phyloP scores from a whole-genome alignment of 176 grass and related monocot species.

The Oryza meyeriana region DNA sequence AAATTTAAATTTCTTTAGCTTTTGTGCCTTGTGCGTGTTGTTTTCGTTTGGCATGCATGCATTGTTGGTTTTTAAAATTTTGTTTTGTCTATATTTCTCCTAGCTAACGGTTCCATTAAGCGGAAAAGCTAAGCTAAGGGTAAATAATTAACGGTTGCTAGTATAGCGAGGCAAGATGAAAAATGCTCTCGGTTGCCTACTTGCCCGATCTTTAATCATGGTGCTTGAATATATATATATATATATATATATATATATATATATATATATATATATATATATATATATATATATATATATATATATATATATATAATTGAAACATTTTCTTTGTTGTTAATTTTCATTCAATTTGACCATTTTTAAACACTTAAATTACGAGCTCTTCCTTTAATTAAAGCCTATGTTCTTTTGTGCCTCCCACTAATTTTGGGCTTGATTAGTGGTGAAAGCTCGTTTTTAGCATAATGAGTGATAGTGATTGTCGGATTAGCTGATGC shows the following conservation, averaged over 20 bases:
- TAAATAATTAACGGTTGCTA: background rate
- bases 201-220: background rate
- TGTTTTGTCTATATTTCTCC: background rate
- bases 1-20: background rate
- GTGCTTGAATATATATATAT: background rate
- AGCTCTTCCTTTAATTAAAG: background rate
- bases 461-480: background rate
- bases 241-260: background rate
- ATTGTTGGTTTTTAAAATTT: background rate
- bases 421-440: background rate
- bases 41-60: constrained; percentile 5
- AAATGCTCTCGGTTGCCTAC: background rate
- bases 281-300: background rate
- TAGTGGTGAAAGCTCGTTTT: background rate
- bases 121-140: background rate
- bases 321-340: background rate
- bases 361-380: background rate
- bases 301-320: background rate
- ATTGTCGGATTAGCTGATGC: background rate
- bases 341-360: background rate
- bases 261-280: background rate
- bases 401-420: background rate
- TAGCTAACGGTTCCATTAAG: background rate
- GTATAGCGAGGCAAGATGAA: background rate
- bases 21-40: background rate